Evolutionary conservation across 2,329 filamentous ascomycete species (phyloP), one percentile per base, ranked within the genome.

Genomic region (Plenodomus tracheiphilus): DNA sequence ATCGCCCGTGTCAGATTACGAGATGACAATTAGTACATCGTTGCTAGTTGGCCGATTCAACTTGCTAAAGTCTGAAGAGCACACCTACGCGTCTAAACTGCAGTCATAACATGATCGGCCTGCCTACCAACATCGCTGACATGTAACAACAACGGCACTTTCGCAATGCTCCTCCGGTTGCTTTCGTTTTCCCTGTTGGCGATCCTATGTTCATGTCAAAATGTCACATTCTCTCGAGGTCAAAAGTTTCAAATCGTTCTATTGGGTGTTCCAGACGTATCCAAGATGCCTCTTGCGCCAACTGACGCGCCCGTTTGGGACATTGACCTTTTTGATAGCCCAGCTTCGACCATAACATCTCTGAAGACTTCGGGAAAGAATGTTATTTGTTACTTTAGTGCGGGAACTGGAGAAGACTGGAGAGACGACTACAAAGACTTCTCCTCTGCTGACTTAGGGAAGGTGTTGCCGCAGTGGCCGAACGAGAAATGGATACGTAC

Each of bases 361-460:
- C 46, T 69, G 21, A 63, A 69, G 32, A 44, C 49, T 5, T 37
- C 56, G 19, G 65, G 65, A 9, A 66, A 67, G 46, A 58, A 49
- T 22, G 63, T 69, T 21, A 64, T 69, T 17, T 68, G 65, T 41
- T 70, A 70, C 32, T 69, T 69, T 48, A 68, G 63, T 47, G 66
- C 65, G 11, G 66, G 65, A 4, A 66, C 62, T 3, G 54, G 47
- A 36, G 65, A 69, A 41, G 53, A 66, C 30, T 70, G 65, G 64
- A 55, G 66, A 37, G 54, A 60, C 17, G 66, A 68, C 49, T 62
- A 57, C 30, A 56, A 47, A 18, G 49, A 58, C 13, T 65, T 70
- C 43, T 53, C 64, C 1, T 21, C 41, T 8, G 51, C 39, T n/a
- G 66, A 69, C 48, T 16, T 59, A 11, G 66, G 66, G 13, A 65